A percentile compares a stretch with the other conserved stretches of the same genome.
Evolutionary conservation across 129 eudicot genomes (phyloP).

Genomic region (Lactuca saligna): DNA sequence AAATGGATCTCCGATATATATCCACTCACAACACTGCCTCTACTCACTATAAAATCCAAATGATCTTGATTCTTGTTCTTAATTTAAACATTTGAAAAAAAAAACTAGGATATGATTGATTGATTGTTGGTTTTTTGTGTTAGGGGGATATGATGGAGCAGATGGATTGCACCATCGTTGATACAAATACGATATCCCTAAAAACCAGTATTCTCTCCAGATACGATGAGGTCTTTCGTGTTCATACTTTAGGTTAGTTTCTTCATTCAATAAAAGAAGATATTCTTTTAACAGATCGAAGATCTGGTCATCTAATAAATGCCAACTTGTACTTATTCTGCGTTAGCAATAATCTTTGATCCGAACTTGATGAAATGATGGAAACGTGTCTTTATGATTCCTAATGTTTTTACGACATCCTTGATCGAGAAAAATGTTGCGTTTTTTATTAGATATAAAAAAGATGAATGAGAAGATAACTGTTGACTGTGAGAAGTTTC

Average conservation of each 20-base stretch:
- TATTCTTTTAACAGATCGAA: too few relatives aligned
- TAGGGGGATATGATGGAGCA: not conserved
- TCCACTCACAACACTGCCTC: too few relatives aligned
- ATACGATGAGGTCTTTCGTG: slow-evolving; percentile 3
- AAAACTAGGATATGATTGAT: too few relatives aligned
- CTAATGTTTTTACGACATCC: too few relatives aligned
- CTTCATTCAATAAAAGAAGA: not conserved
- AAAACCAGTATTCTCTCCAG: not conserved
- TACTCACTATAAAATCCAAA: too few relatives aligned
- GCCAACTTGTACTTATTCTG: too few relatives aligned
- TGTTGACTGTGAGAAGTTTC: slow-evolving; percentile 2
- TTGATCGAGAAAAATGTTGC: too few relatives aligned
- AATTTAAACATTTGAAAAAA: not conserved
- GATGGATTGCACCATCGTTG: not conserved
- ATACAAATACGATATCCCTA: not conserved
- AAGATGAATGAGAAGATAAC: slow-evolving; percentile 10
- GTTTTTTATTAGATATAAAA: not conserved
- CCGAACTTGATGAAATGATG: too few relatives aligned
- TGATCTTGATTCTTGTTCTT: not conserved
- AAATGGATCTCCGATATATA: too few relatives aligned
- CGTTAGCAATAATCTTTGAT: too few relatives aligned
- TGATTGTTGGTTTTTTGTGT: not conserved
- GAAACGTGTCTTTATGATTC: too few relatives aligned
- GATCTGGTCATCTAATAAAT: too few relatives aligned
- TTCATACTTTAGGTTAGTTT: slow-evolving; percentile 7